Evolutionary conservation across 2,329 filamentous ascomycete species (phyloP), one percentile per base, ranked within the genome.

Genomic region (Capronia americana): DNA sequence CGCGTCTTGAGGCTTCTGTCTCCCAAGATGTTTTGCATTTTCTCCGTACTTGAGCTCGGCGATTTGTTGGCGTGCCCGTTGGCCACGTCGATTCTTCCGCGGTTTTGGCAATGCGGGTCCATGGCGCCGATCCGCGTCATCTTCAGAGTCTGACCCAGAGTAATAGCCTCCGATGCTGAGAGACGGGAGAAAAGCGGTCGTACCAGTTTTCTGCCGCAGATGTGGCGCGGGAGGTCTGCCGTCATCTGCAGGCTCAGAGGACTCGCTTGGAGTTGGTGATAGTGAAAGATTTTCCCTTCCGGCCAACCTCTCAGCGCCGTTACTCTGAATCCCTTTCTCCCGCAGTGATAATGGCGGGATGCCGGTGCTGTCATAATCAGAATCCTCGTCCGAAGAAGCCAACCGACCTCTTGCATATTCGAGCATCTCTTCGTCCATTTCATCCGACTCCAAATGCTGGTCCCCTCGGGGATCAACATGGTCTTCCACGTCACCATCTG

Each of bases 41-140:
- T 79, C 76, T 2, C 86, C 86, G 68, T 79, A 88, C 72, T 89
- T 89, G 76, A 86, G 84, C 76, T 89, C 87, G 77, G 85, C 87
- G 11, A 89, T 80, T 30, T 83, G 80, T 58, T 86, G 86, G 41
- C 87, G 82, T 11, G 86, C 87, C 66, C 86, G 83, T 73, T 90
- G 87, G 34, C 87, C 87, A 71, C 86, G 84, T 14, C 87, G 79
- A 73, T 90, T 89, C 63, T 84, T 80, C 0, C 82, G 77, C 46
- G 76, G 71, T 68, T 81, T 65, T 38, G 81, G 74, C 0, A 77
- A 72, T n/a, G 67, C 53, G 1, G 70, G 61, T 17, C 68, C 66
- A 17, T 26, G 59, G 10, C 61, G 38, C 7, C 73, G 63, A 20
- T 83, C 80, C 24, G 84, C 77, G 34, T 83, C 80, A 4, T 82